Base-by-base conservation (phyloP, 768 basidiomycete species). In the Tulasnella sp. region DNA sequence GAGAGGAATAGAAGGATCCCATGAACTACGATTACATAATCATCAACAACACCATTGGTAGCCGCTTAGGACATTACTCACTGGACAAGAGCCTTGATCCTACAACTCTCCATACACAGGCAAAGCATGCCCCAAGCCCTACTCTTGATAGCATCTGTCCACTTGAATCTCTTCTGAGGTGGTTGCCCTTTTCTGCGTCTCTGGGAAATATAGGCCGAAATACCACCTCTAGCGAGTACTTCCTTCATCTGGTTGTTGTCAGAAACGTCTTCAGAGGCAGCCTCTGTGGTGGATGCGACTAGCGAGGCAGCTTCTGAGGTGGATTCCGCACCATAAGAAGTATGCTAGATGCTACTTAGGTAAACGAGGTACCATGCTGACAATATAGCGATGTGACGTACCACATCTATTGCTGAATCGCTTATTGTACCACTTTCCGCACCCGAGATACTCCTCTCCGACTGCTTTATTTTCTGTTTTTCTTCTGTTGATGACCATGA, bases 91-190 rank as follows among this genome's bases (percentile, higher is more conserved):
- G 50, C 60, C 12, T 57, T 67, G 37, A 74, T 49, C 53, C 83
- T 70, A 65, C 83, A 86, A 48, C 79, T 79, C 67, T 88, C 83
- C 59, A 89, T 89, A 62, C 84, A 88, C 52, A 90, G 60, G 61
- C 78, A 70, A 48, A 87, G 83, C 5, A 89, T 69, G 63, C 81
- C 74, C 84, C 84, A 91, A 56, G 90, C 76, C 25, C 77, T 73
- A 34, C 64, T 64, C 69, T 86, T 85, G 83, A 92, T 86, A 54
- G 64, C 62, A 53, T 91, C 89, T 33, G 82, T 86, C 69, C 89
- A 66, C 4, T 79, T 67, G 62, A 83, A 93, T 64, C 79, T 79
- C 67, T 83, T 82, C 59, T 71, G 68, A 0, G 89, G 87, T 37
- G 83, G n/a, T n/a, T n/a, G 48, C 42, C 52, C 16, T 20, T 25